phyloP scores from a whole-genome alignment of 306 rosid species.

The Acacia crassicarpa region DNA sequence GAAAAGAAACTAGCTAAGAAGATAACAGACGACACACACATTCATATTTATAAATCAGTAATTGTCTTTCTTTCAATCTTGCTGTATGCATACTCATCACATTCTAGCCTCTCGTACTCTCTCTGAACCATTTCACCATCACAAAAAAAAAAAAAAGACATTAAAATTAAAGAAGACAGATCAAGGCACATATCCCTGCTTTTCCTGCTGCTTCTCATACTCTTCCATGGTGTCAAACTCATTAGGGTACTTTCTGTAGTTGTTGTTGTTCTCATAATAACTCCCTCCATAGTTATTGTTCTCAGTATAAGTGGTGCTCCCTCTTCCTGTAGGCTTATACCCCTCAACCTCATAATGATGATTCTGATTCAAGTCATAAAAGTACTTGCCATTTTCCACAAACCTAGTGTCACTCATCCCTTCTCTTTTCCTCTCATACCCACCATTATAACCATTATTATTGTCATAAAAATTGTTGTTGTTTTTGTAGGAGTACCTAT shows the following conservation, averaged over 20 bases:
- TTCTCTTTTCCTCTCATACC: slow-evolving; percentile 43
- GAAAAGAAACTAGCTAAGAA: background rate
- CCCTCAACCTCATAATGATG: slow-evolving; percentile 16
- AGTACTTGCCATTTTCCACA: slow-evolving; percentile 56
- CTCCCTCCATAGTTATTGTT: slow-evolving; percentile 29
- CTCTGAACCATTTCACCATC: background rate
- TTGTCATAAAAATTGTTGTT: slow-evolving; percentile 21
- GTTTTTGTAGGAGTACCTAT: slow-evolving; percentile 5
- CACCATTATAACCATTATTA: slow-evolving; percentile 3
- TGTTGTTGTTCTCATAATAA: slow-evolving; percentile 31
- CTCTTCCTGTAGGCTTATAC: slow-evolving; percentile 2
- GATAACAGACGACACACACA: background rate
- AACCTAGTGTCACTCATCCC: slow-evolving; percentile 91
- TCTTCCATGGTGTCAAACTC: slow-evolving; percentile 80
- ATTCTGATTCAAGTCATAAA: slow-evolving; percentile 10
- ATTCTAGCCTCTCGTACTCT: slow-evolving; percentile 1
- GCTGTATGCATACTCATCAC: background rate
- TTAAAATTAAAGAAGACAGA: background rate
- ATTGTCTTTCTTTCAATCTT: background rate
- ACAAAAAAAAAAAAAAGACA: background rate
- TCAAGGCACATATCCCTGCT: slow-evolving; percentile 51
- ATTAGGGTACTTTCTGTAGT: slow-evolving; percentile 35
- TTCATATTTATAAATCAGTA: slow-evolving; percentile 17
- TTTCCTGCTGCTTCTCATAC: slow-evolving; percentile 64
- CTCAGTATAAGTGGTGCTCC: background rate